A percentile compares a stretch with the other conserved stretches of the same genome.
Evolutionary conservation across 2,329 filamentous ascomycete genomes (phyloP).

Genomic region (Didymella pomorum): DNA sequence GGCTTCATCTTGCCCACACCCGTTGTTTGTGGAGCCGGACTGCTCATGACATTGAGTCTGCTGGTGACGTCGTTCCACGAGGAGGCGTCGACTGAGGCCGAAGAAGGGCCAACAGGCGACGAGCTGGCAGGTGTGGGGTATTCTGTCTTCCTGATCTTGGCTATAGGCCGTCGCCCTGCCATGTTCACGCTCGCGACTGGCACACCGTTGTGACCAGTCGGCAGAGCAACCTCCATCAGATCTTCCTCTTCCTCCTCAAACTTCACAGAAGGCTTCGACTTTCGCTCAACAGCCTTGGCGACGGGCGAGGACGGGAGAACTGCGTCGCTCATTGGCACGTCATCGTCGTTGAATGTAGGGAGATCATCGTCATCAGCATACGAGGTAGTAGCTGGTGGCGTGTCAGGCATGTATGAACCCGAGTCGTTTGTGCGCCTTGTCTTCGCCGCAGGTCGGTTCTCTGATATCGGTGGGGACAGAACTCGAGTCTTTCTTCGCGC

Average conservation of each 20-base stretch:
- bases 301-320: conserved; percentile 83
- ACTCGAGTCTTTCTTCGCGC: conserved; percentile 81
- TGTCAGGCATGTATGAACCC: conserved; percentile 57
- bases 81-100: conserved; percentile 71
- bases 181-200: conserved; percentile 81
- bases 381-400: conserved; percentile 47
- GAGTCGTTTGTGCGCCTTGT: conserved; percentile 36
- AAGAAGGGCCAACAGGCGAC: conserved; percentile 71
- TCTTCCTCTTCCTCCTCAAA: conserved; percentile 75
- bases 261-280: conserved; percentile 64
- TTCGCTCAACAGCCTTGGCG: conserved; percentile 78
- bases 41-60: conserved; percentile 85
- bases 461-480: conserved; percentile 74
- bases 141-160: conserved; percentile 72
- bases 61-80: conserved; percentile 89
- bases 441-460: conserved; percentile 49
- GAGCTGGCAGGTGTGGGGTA: conserved; percentile 78
- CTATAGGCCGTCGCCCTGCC: conserved; percentile 77
- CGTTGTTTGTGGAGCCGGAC: conserved; percentile 69
- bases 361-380: conserved; percentile 65
- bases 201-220: conserved; percentile 69
- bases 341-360: conserved; percentile 64
- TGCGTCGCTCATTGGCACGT: conserved; percentile 86
- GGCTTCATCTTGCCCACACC: conserved; percentile 82
- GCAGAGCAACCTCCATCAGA: conserved; percentile 86